Evolutionary conservation across 192 early-diverging fungal species (phyloP).

Genomic region (Coemansia sp.): DNA sequence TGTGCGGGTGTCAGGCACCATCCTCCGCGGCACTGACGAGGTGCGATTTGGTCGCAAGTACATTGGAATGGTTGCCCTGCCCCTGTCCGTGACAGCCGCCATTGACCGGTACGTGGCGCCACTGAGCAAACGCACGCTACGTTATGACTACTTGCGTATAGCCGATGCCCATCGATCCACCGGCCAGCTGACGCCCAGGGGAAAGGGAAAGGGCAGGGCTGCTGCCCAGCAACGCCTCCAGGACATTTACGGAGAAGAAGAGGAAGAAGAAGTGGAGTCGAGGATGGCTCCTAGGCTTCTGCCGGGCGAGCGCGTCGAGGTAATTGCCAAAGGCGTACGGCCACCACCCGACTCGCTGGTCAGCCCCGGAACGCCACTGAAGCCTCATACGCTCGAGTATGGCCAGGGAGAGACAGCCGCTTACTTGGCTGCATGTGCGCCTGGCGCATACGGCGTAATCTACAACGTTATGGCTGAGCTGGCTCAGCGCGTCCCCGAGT

Average conservation of each 20-base stretch:
- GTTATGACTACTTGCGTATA: conserved; percentile 37
- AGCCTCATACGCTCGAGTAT: conserved; percentile 68
- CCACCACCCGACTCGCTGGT: conserved; percentile 35
- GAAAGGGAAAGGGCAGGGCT: conserved; percentile 28
- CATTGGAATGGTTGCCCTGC: conserved; percentile 37
- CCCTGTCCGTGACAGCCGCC: conserved; percentile 6
- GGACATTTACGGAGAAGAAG: neutral
- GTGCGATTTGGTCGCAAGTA: conserved; percentile 51
- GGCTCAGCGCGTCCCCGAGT: conserved; percentile 57
- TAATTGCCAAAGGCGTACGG: conserved; percentile 19
- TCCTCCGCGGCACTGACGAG: conserved; percentile 45
- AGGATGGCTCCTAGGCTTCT: conserved; percentile 12
- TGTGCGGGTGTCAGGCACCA: conserved; percentile 6
- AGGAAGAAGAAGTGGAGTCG: neutral
- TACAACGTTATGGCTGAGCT: conserved; percentile 68
- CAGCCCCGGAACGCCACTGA: conserved; percentile 20
- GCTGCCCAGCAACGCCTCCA: conserved; percentile 12
- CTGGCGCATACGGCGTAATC: conserved; percentile 64
- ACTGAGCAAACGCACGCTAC: conserved; percentile 13
- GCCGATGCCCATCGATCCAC: conserved; percentile 47
- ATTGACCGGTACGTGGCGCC: conserved; percentile 7
- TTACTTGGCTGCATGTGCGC: conserved; percentile 65
- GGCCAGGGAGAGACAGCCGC: conserved; percentile 68
- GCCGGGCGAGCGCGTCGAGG: conserved; percentile 34
- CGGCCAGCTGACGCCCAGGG: conserved; percentile 22